Percentiles rank a stretch among this genome's conserved stretches.
phyloP scores from a whole-genome alignment of 148 eudicot genomes.

The Vaccinium macrocarpon region DNA sequence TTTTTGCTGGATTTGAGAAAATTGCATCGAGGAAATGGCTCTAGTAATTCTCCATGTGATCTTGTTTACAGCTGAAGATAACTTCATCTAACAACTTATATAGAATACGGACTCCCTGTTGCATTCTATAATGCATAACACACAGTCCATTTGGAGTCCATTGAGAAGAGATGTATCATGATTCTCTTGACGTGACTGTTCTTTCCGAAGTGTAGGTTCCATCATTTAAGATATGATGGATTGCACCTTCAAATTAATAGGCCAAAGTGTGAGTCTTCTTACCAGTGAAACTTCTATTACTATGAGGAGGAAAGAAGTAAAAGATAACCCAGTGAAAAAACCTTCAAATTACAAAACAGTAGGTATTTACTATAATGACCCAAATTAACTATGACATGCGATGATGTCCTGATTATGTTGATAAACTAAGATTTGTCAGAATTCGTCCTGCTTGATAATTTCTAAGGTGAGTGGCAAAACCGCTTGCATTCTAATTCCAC shows the following conservation, averaged over 20 bases:
- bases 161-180: not conserved
- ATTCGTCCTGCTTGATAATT: not conserved
- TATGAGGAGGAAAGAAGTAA: not conserved
- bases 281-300: not conserved
- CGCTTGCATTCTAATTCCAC: not conserved
- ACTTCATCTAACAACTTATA: constrained; percentile 4
- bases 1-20: not conserved
- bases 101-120: not conserved
- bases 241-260: too few species aligned
- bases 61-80: not conserved
- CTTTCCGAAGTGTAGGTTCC: not conserved
- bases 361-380: too few species aligned
- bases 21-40: not conserved
- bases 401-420: not conserved
- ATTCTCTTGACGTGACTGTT: not conserved
- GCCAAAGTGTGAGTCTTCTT: not conserved
- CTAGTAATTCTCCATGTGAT: not conserved
- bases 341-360: too few species aligned
- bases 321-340: not conserved
- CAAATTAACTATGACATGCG: too few species aligned
- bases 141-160: not conserved
- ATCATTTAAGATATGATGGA: not conserved
- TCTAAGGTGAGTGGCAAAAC: not conserved
- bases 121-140: not conserved
- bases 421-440: not conserved